Evolutionary conservation across 2,329 filamentous ascomycete genomes (phyloP).

Genomic region (Lecanicillium sp.): DNA sequence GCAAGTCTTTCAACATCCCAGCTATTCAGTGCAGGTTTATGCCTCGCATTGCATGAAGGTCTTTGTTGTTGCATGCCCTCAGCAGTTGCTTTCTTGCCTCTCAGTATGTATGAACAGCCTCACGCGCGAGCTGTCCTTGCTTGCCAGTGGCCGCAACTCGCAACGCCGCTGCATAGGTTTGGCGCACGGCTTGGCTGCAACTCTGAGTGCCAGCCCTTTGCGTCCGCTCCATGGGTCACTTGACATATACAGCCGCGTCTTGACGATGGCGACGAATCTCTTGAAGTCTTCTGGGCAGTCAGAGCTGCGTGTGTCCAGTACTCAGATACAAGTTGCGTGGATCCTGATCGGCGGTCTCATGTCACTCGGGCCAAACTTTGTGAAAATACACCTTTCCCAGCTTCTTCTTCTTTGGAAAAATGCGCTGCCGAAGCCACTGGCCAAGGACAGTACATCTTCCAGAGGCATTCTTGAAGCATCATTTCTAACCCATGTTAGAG

Average conservation of each 20-base stretch:
- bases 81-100: slow-evolving; percentile 82
- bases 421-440: slow-evolving; percentile 86
- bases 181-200: slow-evolving; percentile 83
- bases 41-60: slow-evolving; percentile 78
- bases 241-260: slow-evolving; percentile 85
- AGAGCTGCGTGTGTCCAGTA: slow-evolving; percentile 83
- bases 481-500: slow-evolving; percentile 87
- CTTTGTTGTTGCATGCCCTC: slow-evolving; percentile 84
- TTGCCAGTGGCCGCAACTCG: slow-evolving; percentile 68
- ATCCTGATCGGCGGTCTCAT: slow-evolving; percentile 93
- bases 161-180: slow-evolving; percentile 82
- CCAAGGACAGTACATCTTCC: slow-evolving; percentile 81
- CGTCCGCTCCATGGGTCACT: slow-evolving; percentile 91
- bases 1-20: slow-evolving; percentile 87
- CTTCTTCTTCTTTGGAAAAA: slow-evolving; percentile 95
- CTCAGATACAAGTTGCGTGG: slow-evolving; percentile 96
- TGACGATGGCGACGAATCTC: slow-evolving; percentile 84
- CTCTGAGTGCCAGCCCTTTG: slow-evolving; percentile 79
- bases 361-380: slow-evolving; percentile 94
- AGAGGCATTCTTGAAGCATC: slow-evolving; percentile 82
- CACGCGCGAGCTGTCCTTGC: slow-evolving; percentile 72
- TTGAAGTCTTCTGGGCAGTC: slow-evolving; percentile 89
- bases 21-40: slow-evolving; percentile 91
- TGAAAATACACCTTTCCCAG: slow-evolving; percentile 96
- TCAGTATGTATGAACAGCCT: slow-evolving; percentile 97